Conservation (phyloP, 2,329 filamentous ascomycete species). For the Metarhizium album region DNA sequence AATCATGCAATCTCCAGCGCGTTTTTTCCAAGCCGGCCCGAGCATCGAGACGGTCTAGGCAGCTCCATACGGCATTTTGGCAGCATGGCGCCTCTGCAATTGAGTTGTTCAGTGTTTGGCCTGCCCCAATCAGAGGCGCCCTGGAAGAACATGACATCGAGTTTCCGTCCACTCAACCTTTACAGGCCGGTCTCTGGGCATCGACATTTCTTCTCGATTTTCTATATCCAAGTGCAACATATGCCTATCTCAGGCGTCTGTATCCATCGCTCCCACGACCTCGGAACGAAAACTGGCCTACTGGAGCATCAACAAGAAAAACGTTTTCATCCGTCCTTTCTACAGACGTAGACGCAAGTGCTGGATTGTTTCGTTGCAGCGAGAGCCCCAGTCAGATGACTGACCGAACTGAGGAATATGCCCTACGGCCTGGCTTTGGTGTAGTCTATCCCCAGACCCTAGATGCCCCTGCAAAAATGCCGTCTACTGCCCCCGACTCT, state of each 20-base stretch:
- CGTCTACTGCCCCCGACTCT: neutral
- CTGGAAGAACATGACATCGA: conserved; percentile 8
- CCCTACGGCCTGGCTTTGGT: neutral
- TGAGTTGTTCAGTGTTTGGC: conserved; percentile 35
- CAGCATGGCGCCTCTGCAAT: conserved; percentile 41
- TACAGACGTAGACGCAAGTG: conserved; percentile 3
- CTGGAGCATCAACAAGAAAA: conserved; percentile 13
- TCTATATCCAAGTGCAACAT: conserved; percentile 37
- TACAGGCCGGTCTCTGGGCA: conserved; percentile 25
- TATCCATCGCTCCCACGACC: conserved; percentile 18
- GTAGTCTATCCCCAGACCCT: neutral
- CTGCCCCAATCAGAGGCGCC: conserved; percentile 19
- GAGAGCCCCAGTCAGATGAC: neutral
- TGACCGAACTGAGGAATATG: neutral
- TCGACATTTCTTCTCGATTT: conserved; percentile 46
- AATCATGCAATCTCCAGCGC: conserved; percentile 44
- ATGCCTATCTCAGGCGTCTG: conserved; percentile 30
- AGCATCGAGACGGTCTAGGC: conserved; percentile 28
- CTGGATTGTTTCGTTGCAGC: neutral
- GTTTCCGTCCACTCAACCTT: conserved; percentile 14
- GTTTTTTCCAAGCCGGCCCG: conserved; percentile 30
- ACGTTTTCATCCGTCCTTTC: conserved; percentile 14
- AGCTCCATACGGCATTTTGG: conserved; percentile 41
- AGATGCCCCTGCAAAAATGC: too few species aligned
- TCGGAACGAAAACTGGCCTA: conserved; percentile 10